Base-by-base conservation (phyloP, 305 asterid genomes). In the Rubia tinctorum region DNA sequence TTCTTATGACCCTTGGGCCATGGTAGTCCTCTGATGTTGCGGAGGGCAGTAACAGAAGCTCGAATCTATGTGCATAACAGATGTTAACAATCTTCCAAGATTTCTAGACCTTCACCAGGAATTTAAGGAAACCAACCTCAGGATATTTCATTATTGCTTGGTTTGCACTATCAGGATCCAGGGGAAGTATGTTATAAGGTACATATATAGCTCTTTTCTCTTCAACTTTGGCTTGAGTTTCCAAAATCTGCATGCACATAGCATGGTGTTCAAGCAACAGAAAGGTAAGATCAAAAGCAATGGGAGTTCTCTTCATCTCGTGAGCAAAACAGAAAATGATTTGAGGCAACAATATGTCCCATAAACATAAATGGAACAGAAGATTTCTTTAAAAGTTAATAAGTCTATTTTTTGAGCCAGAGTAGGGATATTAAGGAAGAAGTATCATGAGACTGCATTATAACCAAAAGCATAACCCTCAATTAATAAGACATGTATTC, bases 181-280 rank as follows among this genome's bases (percentile, higher is more conserved):
- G 97, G 34, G 99, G 99, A 84, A 95, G 98, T 79, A 95, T 91
- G 86, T 95, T 95, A 74, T 87, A 95, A 12, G 98, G 99, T 73
- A 89, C 94, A 69, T 90, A 90, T 76, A 92, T 95, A 84, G 91
- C 88, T 74, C 96, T 87, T 83, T 90, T 92, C 80, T 89, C 98
- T 8, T 86, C 83, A 67, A 95, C 99, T 81, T 88, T 86, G 59
- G 84, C 86, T 78, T 90, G 94, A 79, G 88, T 87, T 86, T 89
- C 96, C 87, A 92, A 73, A 76, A 95, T 92, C 99, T 95, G 84
- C 80, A 85, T 10, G 60, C 68, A 81, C 60, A 79, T 49, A 77
- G 74, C 14, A 61, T 49, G 51, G 68, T 49, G 27, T 61, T 40
- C 34, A 72, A 40, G 13, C 18, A 71, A 11, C 18, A 12, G 20